Base-by-base conservation (phyloP, 192 early-diverging fungal genomes). In the Linnemannia elongata region DNA sequence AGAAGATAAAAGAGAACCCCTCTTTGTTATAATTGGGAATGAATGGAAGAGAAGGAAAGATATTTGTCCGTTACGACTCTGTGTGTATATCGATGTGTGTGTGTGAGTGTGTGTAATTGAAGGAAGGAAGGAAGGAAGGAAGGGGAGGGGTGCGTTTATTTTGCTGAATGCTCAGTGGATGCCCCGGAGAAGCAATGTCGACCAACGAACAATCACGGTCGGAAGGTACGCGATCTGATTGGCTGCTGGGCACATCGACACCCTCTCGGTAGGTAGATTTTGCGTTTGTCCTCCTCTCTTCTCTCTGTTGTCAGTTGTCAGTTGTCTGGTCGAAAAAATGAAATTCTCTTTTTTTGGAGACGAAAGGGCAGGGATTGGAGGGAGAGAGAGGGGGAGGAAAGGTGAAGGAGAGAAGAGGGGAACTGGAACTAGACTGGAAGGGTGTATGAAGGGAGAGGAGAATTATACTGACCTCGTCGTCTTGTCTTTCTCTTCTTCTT, bases 181-280 rank as follows among this genome's bases (percentile, higher is more conserved):
- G 4, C 13, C 12, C 12, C 27, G 60, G 60, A 72, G 35, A 38
- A 74, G 41, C 73, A 44, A 54, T 49, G 41, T 72, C 55, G 44
- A n/a, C 82, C 82, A 78, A 39, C 35, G 60, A 63, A 74, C 22
- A 36, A 72, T 74, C 82, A 83, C 82, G 82, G 82, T 83, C 82
- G 76, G 24, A 69, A 47, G 55, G 54, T n/a, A 74, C 82, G 72
- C 76, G 76, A 78, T 78, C 30, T 83, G 72, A 83, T 83, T 83
- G 82, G 82, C 76, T 69, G 72, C 72, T 69, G 72, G 35, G 38
- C 38, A 12, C 4, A 38, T 24, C 27, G 30, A 33, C 60, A 12
- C 27, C 8, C n/a, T 72, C 44, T 45, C 13, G 49, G 24, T 69
- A 74, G 49, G 24, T 69, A 74, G 72, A 74, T 71, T 75, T 76